phyloP scores from a whole-genome alignment of 2,329 filamentous ascomycete genomes.

The Xylaria sp. region DNA sequence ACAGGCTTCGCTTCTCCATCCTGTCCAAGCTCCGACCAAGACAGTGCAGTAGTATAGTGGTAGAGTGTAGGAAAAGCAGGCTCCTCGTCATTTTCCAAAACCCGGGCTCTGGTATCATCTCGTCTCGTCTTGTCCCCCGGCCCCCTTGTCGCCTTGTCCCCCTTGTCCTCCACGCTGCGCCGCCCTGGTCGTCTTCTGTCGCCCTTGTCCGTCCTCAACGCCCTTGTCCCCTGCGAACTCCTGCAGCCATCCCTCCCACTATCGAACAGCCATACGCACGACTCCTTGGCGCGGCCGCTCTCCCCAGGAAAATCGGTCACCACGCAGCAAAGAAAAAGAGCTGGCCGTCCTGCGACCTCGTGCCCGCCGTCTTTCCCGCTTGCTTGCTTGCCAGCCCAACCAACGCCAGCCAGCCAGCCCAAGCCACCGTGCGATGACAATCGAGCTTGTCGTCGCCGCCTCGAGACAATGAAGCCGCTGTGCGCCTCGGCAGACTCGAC shows the following conservation, averaged over 20 bases:
- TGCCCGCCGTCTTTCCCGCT: conserved; percentile 2
- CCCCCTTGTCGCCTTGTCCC: conserved; percentile 15
- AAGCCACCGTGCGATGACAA: conserved; percentile 40
- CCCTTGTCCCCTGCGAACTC: conserved; percentile 42
- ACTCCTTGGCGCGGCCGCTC: conserved; percentile 19
- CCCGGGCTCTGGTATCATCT: conserved; percentile 32
- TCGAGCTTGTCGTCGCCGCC: conserved; percentile 42
- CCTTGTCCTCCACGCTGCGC: conserved; percentile 22
- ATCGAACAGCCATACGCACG: conserved; percentile 22
- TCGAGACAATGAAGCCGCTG: conserved; percentile 52
- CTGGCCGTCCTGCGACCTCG: not conserved
- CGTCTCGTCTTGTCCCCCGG: conserved; percentile 14
- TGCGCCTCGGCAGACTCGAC: conserved; percentile 48
- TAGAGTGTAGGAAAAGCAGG: conserved; percentile 20
- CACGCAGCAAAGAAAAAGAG: not conserved
- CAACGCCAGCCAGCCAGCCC: not conserved
- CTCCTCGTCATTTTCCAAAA: conserved; percentile 34
- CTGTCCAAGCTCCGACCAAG: conserved; percentile 14
- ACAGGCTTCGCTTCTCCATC: not conserved
- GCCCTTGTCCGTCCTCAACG: conserved; percentile 6
- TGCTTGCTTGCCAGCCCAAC: conserved; percentile 23
- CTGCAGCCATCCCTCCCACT: conserved; percentile 38
- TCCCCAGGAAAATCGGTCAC: not conserved
- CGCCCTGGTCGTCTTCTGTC: conserved; percentile 29
- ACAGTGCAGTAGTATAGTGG: not conserved